Conservation (phyloP, 2,329 filamentous ascomycete genomes). For the Aspergillus sp. region DNA sequence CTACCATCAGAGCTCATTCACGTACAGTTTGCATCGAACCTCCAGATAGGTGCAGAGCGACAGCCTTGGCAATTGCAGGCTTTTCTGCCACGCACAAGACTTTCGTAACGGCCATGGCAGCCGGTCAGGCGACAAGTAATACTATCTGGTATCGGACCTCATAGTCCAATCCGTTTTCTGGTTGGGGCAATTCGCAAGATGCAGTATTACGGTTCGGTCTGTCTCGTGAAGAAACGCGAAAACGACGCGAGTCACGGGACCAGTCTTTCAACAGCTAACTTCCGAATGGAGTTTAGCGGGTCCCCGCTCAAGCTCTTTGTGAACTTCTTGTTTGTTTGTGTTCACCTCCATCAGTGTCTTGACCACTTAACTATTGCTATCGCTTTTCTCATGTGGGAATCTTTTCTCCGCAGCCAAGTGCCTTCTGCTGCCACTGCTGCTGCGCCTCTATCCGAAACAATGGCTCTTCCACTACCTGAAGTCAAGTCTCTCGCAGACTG, state of each 20-base stretch:
- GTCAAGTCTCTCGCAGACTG: constrained; percentile 71
- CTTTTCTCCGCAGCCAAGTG: constrained; percentile 6
- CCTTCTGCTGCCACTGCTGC: neutral
- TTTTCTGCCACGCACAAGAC: constrained; percentile 82
- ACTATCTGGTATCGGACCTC: neutral
- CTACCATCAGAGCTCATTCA: constrained; percentile 14
- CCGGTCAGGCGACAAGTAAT: neutral
- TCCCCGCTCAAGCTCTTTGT: constrained; percentile 1
- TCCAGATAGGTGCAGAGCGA: constrained; percentile 84
- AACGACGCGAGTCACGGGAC: constrained; percentile 17
- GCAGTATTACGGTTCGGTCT: neutral
- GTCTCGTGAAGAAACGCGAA: constrained; percentile 18
- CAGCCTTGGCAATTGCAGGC: constrained; percentile 92
- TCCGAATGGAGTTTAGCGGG: constrained; percentile 1
- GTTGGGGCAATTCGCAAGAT: neutral
- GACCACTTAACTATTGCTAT: neutral
- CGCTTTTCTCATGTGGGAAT: constrained; percentile 13
- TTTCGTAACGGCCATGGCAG: constrained; percentile 34
- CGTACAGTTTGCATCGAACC: constrained; percentile 69
- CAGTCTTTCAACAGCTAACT: neutral
- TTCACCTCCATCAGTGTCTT: neutral
- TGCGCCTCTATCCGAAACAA: constrained; percentile 46
- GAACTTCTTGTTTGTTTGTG: constrained; percentile 1
- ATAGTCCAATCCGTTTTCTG: neutral
- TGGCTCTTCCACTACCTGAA: constrained; percentile 60